These are phyloP conservation scores for Neopestalotiopsis sp. DNA, from an alignment of 2,329 filamentous ascomycete genomes.

Conservation along the genomic window DNA sequence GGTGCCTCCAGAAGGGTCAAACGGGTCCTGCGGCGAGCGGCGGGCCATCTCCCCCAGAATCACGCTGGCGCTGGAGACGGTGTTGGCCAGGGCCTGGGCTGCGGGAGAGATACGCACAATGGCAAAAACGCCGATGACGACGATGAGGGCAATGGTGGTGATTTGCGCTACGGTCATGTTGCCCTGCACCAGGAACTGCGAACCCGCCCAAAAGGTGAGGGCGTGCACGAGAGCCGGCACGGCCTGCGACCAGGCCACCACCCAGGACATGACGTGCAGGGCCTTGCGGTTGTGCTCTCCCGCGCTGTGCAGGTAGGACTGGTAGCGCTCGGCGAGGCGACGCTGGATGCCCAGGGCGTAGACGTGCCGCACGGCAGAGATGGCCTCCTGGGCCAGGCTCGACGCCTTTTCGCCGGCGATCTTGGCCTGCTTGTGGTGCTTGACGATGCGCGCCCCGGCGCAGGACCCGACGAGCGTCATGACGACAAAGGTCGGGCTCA, in stretches of 20 bases:
- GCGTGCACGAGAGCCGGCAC: conserved; percentile 16
- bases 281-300: background rate
- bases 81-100: conserved; percentile 51
- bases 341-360: conserved; percentile 23
- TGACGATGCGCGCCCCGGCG: conserved; percentile 23
- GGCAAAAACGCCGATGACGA: conserved; percentile 55
- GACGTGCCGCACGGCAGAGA: conserved; percentile 22
- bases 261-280: conserved; percentile 4
- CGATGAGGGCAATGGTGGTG: conserved; percentile 74
- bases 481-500: conserved; percentile 37
- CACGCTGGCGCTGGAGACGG: conserved; percentile 41
- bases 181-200: conserved; percentile 18
- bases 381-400: conserved; percentile 75
- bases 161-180: conserved; percentile 11
- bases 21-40: conserved; percentile 42
- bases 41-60: conserved; percentile 45
- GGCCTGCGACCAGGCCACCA: conserved; percentile 20
- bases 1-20: conserved; percentile 37
- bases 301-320: background rate
- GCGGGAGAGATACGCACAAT: conserved; percentile 43
- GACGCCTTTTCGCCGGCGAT: conserved; percentile 22
- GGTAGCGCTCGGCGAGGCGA: conserved; percentile 14
- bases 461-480: conserved; percentile 44
- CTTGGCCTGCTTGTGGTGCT: conserved; percentile 35
- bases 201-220: conserved; percentile 25